Percentiles rank a stretch among this genome's conserved stretches.
These are phyloP conservation scores for Exophiala aquamarina DNA, from an alignment of 2,329 filamentous ascomycete genomes.

Conservation along the genomic window DNA sequence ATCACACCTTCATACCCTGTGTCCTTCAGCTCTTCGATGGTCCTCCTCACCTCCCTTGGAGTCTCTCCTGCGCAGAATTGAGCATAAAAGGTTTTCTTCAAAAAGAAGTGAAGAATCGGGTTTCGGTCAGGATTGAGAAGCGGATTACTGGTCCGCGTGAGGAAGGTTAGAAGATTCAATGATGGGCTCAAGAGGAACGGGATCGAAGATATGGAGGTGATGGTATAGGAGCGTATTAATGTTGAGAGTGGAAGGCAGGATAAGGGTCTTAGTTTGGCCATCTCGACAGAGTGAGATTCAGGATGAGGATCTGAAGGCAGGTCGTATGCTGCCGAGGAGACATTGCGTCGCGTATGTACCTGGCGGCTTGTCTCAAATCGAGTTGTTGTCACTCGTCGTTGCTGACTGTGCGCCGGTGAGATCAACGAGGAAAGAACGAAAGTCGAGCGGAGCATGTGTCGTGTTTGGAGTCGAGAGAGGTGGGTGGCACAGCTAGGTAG, in stretches of 20 bases:
- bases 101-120: slow-evolving; percentile 64
- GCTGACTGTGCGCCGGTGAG: background rate
- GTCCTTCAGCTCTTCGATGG: slow-evolving; percentile 64
- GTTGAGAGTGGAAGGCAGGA: slow-evolving; percentile 26
- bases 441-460: slow-evolving; percentile 4
- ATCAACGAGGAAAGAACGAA: slow-evolving; percentile 1
- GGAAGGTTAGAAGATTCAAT: slow-evolving; percentile 63
- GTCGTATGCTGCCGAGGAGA: slow-evolving; percentile 20
- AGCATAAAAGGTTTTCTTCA: slow-evolving; percentile 83
- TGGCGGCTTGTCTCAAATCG: slow-evolving; percentile 6
- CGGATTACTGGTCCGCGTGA: slow-evolving; percentile 68
- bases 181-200: slow-evolving; percentile 66
- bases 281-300: slow-evolving; percentile 3
- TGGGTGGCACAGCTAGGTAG: slow-evolving; percentile 3
- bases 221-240: slow-evolving; percentile 27
- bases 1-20: slow-evolving; percentile 84
- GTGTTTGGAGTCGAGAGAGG: background rate
- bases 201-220: slow-evolving; percentile 28
- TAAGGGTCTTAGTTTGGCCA: slow-evolving; percentile 17
- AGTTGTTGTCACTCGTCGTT: background rate
- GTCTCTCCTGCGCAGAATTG: slow-evolving; percentile 89
- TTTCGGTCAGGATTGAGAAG: slow-evolving; percentile 75
- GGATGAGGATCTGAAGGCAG: background rate
- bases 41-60: slow-evolving; percentile 64
- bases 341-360: slow-evolving; percentile 21